These are phyloP conservation scores for Fusarium chlamydosporum DNA, from an alignment of 2,329 filamentous ascomycete species.

Conservation along the genomic window DNA sequence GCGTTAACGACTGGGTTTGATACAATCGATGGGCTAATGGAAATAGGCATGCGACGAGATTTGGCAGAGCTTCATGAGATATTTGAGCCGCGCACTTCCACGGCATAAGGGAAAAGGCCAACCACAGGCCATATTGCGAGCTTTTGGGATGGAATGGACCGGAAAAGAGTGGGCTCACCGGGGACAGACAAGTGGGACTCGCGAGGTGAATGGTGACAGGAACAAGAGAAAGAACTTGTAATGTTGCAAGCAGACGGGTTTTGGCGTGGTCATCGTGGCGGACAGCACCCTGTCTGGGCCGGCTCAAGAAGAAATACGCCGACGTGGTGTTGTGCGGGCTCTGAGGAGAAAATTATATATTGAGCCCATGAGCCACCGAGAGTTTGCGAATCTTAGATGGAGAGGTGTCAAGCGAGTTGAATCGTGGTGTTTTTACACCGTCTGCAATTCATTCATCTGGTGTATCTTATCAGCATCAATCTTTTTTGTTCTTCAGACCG, in stretches of 20 bases:
- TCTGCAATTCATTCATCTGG: neutral
- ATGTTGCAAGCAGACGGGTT: slow-evolving; percentile 38
- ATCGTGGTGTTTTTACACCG: slow-evolving; percentile 20
- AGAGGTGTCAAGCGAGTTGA: neutral
- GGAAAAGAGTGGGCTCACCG: slow-evolving; percentile 45
- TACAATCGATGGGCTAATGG: slow-evolving; percentile 49
- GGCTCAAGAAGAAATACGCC: slow-evolving; percentile 40
- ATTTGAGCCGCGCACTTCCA: slow-evolving; percentile 40
- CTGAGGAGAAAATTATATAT: slow-evolving; percentile 39
- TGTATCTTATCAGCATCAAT: neutral
- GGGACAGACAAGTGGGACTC: slow-evolving; percentile 34
- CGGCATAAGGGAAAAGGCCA: slow-evolving; percentile 32
- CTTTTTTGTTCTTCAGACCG: slow-evolving; percentile 4
- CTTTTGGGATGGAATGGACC: slow-evolving; percentile 22
- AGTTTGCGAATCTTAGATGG: neutral
- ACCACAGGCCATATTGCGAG: slow-evolving; percentile 29
- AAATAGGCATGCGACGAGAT: slow-evolving; percentile 36
- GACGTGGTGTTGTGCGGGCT: slow-evolving; percentile 32
- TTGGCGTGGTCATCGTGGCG: slow-evolving; percentile 41
- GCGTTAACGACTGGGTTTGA: slow-evolving; percentile 42
- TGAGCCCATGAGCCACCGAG: slow-evolving; percentile 27
- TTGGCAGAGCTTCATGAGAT: slow-evolving; percentile 46
- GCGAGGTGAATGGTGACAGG: slow-evolving; percentile 27
- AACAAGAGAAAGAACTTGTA: slow-evolving; percentile 22
- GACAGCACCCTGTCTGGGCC: slow-evolving; percentile 42